Evolutionary conservation across 441 rosid species (phyloP).

Genomic region (Aleurites moluccanus): DNA sequence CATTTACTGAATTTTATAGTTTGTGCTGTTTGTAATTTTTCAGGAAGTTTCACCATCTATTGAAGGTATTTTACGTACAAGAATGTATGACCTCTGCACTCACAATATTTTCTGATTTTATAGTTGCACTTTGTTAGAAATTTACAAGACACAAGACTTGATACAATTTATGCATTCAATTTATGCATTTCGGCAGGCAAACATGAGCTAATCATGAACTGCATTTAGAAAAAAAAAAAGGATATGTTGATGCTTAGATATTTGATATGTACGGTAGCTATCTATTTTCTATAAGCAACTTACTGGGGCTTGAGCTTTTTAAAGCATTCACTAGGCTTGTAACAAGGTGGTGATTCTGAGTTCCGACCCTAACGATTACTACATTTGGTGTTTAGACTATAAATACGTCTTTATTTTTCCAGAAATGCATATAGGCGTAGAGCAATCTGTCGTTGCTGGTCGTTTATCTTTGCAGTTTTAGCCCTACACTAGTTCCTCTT

Average conservation of each 20-base stretch:
- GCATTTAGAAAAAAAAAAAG: not conserved
- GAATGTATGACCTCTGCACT: not conserved
- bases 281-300: not conserved
- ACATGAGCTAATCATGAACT: not conserved
- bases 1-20: not conserved
- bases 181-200: not conserved
- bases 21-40: not conserved
- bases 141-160: not conserved
- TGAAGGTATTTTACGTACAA: not conserved
- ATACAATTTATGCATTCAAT: not conserved
- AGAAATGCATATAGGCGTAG: no score
- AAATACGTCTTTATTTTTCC: not conserved
- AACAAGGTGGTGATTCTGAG: not conserved
- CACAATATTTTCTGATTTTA: not conserved
- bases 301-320: not conserved
- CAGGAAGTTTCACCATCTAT: not conserved
- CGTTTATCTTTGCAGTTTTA: not conserved
- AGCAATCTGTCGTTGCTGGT: not conserved
- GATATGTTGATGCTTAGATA: not conserved
- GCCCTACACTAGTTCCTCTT: slow-evolving; percentile 23
- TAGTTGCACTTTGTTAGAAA: not conserved
- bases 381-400: not conserved
- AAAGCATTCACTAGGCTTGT: not conserved
- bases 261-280: not conserved
- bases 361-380: not conserved